Base-by-base conservation (phyloP, 2,329 filamentous ascomycete species). In the Sporothrix pseudoabietina region DNA sequence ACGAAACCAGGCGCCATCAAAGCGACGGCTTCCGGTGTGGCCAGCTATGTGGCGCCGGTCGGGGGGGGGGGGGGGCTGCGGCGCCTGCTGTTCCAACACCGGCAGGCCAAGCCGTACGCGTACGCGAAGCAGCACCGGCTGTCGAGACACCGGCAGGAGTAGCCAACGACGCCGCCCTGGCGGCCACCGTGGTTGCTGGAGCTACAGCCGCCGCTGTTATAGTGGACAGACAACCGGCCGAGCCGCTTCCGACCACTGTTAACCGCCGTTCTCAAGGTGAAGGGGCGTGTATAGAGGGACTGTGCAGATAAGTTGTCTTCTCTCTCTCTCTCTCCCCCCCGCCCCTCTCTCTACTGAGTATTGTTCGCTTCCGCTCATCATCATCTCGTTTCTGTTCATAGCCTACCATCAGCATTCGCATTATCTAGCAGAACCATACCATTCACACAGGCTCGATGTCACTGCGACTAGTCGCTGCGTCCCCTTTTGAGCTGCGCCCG, bases 11-110 rank as follows among this genome's bases (percentile, higher is more conserved):
- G 73, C 1, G 59, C 75, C 8, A 78, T 78, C 74, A 78, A 77
- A 69, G 78, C 78, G 26, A 80, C 78, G 9, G 74, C 77, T 19
- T 76, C 75, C 22, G 78, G 77, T 12, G 61, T 79, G 19, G 72
- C 76, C 41, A 77, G 74, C 63, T 76, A 77, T 41, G 75, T 76
- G 4, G 66, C 75, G 26, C 71, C 69, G 7, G 72, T 52, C 39
- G 72, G 52, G 3, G 61, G 59, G 14, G 61, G 32, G 72, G 52
- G 3, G 61, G 59, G 14, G 61, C 8, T 12, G 61, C 35, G 1
- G 61, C 39, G n/a, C 1, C 35, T 4, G n/a, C 35, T 1, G 59
- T 63, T 39, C 59, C 35, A 44, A 44, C 59, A 9, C n/a, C 35
- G n/a, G 59, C 35, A 7, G 39, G n/a, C 22, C 61, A 26, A 26